Base-by-base conservation (phyloP, 1,139 yeast species). In the Taphrina sp. region DNA sequence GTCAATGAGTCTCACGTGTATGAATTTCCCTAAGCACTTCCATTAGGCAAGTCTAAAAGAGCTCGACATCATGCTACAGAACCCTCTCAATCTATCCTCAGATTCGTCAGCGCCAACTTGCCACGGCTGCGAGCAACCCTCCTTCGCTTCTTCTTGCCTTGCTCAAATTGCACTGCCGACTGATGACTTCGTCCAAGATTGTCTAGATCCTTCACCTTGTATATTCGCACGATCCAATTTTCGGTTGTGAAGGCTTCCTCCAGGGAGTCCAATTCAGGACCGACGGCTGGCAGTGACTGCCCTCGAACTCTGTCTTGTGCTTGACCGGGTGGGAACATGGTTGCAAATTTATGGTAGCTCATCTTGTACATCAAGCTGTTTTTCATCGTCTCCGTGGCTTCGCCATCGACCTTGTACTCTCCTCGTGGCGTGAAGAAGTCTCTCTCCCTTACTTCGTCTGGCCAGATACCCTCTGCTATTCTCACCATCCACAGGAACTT, bases 401-500 rank as follows among this genome's bases (percentile, higher is more conserved):
- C 75, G 58, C 77, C 79, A 69, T 92, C 98, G 58, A 92, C 84
- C 66, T 82, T 81, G 71, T 89, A 94, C 70, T 89, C 96, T 59
- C 97, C 96, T 57, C 79, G 73, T 7, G 82, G 79, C 22, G 94
- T 85, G 76, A 89, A 94, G 73, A 74, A 94, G 63, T 83, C 80
- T 62, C 95, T 76, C 72, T 94, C 98, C 64, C 75, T 79, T 57
- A 94, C 82, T 68, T 92, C 97, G 33, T 92, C 97, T 0, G 99
- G 99, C 99, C 99, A 94, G 61, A 94, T 88, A 60, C 98, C 98
- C 72, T 92, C 96, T n/a, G 96, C 81, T 63, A 94, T 94, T 71
- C 98, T 81, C 43, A 94, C 90, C 99, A 94, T 94, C 99, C 99
- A 94, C 66, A 94, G 73, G 73, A 89, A 94, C 72, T 94, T 94